Conservation (phyloP, 1,139 yeast genomes). For the Yamadazyma triangularis region DNA sequence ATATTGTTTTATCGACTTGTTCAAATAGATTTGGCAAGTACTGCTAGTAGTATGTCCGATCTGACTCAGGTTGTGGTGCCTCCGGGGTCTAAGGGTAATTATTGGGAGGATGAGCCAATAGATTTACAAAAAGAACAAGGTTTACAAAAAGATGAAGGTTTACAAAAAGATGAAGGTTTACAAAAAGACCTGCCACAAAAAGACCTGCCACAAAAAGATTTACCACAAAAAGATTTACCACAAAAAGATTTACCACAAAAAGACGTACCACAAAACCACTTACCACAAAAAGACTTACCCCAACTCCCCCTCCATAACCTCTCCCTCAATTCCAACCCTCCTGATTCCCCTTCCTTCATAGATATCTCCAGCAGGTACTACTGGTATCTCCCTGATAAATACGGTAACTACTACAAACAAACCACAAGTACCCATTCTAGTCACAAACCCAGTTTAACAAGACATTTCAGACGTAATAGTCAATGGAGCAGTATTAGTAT, state of each 20-base stretch:
- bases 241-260: too few species aligned
- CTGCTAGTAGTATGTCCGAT: constrained; percentile 7
- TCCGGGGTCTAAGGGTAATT: constrained; percentile 30
- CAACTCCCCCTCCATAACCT: too few species aligned
- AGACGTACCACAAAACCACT: too few species aligned
- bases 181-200: too few species aligned
- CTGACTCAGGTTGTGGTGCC: constrained; percentile 22
- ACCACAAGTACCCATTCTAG: constrained; percentile 19
- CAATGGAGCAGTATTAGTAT: constrained; percentile 40
- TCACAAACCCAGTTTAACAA: constrained; percentile 26
- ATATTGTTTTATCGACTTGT: constrained; percentile 66
- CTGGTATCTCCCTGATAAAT: constrained; percentile 47
- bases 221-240: too few species aligned
- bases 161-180: too few species aligned
- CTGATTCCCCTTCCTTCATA: too few species aligned
- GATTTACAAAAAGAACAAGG: too few species aligned
- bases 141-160: too few species aligned
- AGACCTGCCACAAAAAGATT: too few species aligned
- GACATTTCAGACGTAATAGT: constrained; percentile 38
- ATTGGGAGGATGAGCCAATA: constrained; percentile 35
- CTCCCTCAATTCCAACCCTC: too few species aligned
- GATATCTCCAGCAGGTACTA: constrained; percentile 45
- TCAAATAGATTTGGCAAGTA: constrained; percentile 23
- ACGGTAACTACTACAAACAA: constrained; percentile 39
- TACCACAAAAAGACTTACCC: too few species aligned